These are phyloP conservation scores for Sungouiella thailandica DNA, from an alignment of 805 yeast species.

Conservation along the genomic window DNA sequence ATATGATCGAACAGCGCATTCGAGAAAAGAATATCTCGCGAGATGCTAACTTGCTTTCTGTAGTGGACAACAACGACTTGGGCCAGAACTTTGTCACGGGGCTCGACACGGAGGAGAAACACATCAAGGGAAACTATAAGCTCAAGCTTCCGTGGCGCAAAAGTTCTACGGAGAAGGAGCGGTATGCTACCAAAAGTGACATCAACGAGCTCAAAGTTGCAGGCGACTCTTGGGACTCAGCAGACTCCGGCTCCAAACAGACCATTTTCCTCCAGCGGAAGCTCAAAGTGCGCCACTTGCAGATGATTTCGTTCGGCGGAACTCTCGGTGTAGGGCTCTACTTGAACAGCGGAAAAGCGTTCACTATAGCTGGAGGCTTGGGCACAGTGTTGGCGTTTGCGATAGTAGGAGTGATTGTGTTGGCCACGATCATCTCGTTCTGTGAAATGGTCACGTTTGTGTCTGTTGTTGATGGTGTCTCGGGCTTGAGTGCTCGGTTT, in stretches of 20 bases:
- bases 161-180: neutral
- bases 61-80: slow-evolving; percentile 22
- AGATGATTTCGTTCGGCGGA: slow-evolving; percentile 76
- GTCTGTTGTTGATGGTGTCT: slow-evolving; percentile 74
- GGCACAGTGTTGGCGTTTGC: slow-evolving; percentile 68
- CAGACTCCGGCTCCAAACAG: neutral
- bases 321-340: slow-evolving; percentile 75
- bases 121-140: neutral
- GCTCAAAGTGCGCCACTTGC: slow-evolving; percentile 61
- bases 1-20: slow-evolving; percentile 22
- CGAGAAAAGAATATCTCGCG: slow-evolving; percentile 3
- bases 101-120: slow-evolving; percentile 4
- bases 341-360: slow-evolving; percentile 66
- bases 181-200: slow-evolving; percentile 1
- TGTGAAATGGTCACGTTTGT: slow-evolving; percentile 80
- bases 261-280: slow-evolving; percentile 45
- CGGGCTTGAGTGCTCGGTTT: slow-evolving; percentile 69
- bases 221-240: neutral
- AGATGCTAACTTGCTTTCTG: slow-evolving; percentile 21
- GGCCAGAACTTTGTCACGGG: slow-evolving; percentile 23
- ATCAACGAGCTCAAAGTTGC: slow-evolving; percentile 2
- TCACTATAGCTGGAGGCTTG: slow-evolving; percentile 70
- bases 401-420: slow-evolving; percentile 59
- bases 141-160: neutral
- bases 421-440: slow-evolving; percentile 66